These are phyloP conservation scores for Schizonepeta tenuifolia DNA, from an alignment of 257 asterid genomes.

Conservation along the genomic window DNA sequence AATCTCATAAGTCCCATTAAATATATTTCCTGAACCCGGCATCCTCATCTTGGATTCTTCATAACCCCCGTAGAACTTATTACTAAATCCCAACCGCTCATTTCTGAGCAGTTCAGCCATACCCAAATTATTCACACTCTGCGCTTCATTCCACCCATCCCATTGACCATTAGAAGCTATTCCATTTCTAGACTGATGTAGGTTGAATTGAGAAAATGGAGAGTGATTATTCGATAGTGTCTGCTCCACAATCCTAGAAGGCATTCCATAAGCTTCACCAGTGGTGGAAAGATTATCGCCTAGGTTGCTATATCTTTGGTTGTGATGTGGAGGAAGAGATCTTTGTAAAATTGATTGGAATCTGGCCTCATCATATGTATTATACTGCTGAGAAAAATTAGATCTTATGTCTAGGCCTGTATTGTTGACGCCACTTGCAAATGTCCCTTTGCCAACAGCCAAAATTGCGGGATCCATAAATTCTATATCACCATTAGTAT, in stretches of 20 bases:
- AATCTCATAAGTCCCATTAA: slow-evolving; percentile 77
- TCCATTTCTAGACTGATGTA: slow-evolving; percentile 66
- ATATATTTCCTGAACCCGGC: slow-evolving; percentile 75
- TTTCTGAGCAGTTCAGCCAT: slow-evolving; percentile 72
- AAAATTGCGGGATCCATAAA: slow-evolving; percentile 97
- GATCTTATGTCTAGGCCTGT: slow-evolving; percentile 62
- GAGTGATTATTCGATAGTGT: slow-evolving; percentile 56
- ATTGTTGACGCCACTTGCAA: slow-evolving; percentile 59
- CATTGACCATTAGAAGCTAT: slow-evolving; percentile 77
- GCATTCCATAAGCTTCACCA: slow-evolving; percentile 64
- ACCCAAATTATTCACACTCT: slow-evolving; percentile 61
- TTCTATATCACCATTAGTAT: slow-evolving; percentile 70
- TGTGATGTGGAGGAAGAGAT: slow-evolving; percentile 70
- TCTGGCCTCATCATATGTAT: slow-evolving; percentile 66
- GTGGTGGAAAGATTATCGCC: slow-evolving; percentile 52
- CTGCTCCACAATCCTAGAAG: slow-evolving; percentile 77
- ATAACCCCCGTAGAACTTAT: slow-evolving; percentile 61
- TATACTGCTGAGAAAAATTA: slow-evolving; percentile 64
- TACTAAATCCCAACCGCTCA: slow-evolving; percentile 67
- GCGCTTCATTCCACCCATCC: slow-evolving; percentile 82
- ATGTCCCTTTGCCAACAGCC: slow-evolving; percentile 92
- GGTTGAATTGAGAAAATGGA: slow-evolving; percentile 60
- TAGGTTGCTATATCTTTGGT: slow-evolving; percentile 58
- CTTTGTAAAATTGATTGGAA: slow-evolving; percentile 68
- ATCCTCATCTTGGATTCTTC: slow-evolving; percentile 74